phyloP scores from a whole-genome alignment of 164 flowering plant species.

The Tetracentron sinense region DNA sequence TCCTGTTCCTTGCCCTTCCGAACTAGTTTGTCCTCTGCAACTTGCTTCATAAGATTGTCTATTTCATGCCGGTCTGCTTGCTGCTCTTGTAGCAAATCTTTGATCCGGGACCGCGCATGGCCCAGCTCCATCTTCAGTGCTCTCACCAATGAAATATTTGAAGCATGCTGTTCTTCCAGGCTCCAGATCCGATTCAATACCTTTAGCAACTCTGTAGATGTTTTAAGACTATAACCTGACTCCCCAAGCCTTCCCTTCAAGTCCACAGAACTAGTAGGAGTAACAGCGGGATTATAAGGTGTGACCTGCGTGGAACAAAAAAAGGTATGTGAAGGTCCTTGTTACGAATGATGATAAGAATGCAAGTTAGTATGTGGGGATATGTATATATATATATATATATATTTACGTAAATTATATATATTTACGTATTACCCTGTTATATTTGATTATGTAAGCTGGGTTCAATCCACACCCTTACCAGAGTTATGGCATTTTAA shows the following conservation, averaged over 20 bases:
- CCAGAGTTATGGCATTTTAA: too few species aligned
- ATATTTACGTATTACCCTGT: too few species aligned
- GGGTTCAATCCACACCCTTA: too few species aligned
- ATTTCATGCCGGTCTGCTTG: slow-evolving; percentile 46
- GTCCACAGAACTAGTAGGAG: slow-evolving; percentile 55
- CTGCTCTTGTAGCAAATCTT: slow-evolving; percentile 50
- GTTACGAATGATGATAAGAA: too few species aligned
- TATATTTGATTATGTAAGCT: too few species aligned
- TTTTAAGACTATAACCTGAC: slow-evolving; percentile 48
- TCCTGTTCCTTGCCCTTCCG: slow-evolving; percentile 62
- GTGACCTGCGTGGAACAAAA: slow-evolving; percentile 42
- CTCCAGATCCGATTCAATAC: slow-evolving; percentile 76
- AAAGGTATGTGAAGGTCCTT: too few species aligned
- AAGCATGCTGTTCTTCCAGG: slow-evolving; percentile 77
- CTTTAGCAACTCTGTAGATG: slow-evolving; percentile 74
- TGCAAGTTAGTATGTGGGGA: too few species aligned
- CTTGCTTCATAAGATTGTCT: slow-evolving; percentile 56
- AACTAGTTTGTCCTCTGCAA: slow-evolving; percentile 50
- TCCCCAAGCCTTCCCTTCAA: slow-evolving; percentile 40
- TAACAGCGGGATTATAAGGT: slow-evolving; percentile 51
- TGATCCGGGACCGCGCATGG: slow-evolving; percentile 39
- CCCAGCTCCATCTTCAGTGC: slow-evolving; percentile 55
- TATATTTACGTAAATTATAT: too few species aligned
- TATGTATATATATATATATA: too few species aligned
- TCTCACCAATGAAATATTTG: slow-evolving; percentile 53